Base-by-base conservation (phyloP, 495 filamentous ascomycete genomes). In the Daldinia concentrica region DNA sequence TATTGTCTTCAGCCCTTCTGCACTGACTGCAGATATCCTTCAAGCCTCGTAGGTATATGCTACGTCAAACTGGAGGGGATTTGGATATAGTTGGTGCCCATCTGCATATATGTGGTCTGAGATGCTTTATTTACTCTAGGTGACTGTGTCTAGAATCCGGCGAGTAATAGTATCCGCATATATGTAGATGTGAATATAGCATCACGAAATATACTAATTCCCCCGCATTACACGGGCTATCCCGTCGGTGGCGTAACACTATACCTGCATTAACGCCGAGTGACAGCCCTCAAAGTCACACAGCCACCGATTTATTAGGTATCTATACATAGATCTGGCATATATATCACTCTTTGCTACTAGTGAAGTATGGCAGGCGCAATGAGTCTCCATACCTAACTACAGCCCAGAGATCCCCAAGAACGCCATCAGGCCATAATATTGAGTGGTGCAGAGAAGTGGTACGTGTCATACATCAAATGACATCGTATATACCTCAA, bases 391-490 rank as follows among this genome's bases (percentile, higher is more conserved):
- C n/a, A 43, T 30, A 30, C 29, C 27, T 29, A 29, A 4, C 1
- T 29, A 29, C 27, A 30, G 3, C 29, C 29, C 29, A 8, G 29
- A 30, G 29, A 30, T 30, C 6, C 29, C 6, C 7, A 32, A 7
- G 29, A 8, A 32, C 7, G 1, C 6, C 4, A 32, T 32, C 29
- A 32, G 29, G 29, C 29, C 6, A 32, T 27, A 29, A n/a, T 52
- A 62, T 59, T 45, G 58, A 39, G 17, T 15, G 30, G 58, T 66
- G 69, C 63, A 72, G 27, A 48, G 59, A 12, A 12, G 59, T 67
- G 8, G 69, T 56, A 67, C 69, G 55, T 1, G 55, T 72, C 64
- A 36, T 36, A 67, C 41, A 60, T 72, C 69, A 67, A 59, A 54
- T 67, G 69, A 67, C 69, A 3, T 3, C 22, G 17, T 15, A 24